Conservation (phyloP, 2,329 filamentous ascomycete genomes). For the Microdochium nivale region DNA sequence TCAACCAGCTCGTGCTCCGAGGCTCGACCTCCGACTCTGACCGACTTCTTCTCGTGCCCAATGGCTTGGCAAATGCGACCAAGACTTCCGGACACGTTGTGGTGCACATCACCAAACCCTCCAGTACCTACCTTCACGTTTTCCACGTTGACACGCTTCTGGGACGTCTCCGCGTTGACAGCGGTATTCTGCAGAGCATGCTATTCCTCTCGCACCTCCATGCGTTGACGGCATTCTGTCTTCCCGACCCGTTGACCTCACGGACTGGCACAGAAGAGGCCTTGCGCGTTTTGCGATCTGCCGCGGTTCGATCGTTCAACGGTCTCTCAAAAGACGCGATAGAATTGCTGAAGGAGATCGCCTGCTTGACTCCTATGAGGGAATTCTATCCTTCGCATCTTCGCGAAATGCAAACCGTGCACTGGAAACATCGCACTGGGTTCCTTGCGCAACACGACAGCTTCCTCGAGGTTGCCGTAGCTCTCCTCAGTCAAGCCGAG, state of each 20-base stretch:
- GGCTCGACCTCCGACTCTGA: slow-evolving; percentile 8
- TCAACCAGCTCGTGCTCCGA: slow-evolving; percentile 37
- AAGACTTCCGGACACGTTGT: slow-evolving; percentile 4
- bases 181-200: slow-evolving; percentile 40
- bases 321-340: slow-evolving; percentile 25
- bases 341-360: slow-evolving; percentile 25
- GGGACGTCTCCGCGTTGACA: slow-evolving; percentile 39
- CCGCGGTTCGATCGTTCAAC: slow-evolving; percentile 37
- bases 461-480: slow-evolving; percentile 25
- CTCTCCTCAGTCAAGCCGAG: slow-evolving; percentile 24
- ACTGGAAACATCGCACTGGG: slow-evolving; percentile 28
- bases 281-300: slow-evolving; percentile 36
- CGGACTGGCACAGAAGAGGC: slow-evolving; percentile 48
- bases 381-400: slow-evolving; percentile 33
- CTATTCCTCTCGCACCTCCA: slow-evolving; percentile 44
- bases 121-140: slow-evolving; percentile 21
- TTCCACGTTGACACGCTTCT: slow-evolving; percentile 35
- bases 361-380: slow-evolving; percentile 30
- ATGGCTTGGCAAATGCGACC: slow-evolving; percentile 1
- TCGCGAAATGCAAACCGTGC: slow-evolving; percentile 35
- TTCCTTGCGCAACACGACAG: slow-evolving; percentile 34
- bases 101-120: slow-evolving; percentile 2
- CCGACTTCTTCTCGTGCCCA: slow-evolving; percentile 9
- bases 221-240: slow-evolving; percentile 40
- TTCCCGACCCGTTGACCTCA: slow-evolving; percentile 37